Base-by-base conservation (phyloP, 2,329 filamentous ascomycete genomes). In the Penicillium sp. region DNA sequence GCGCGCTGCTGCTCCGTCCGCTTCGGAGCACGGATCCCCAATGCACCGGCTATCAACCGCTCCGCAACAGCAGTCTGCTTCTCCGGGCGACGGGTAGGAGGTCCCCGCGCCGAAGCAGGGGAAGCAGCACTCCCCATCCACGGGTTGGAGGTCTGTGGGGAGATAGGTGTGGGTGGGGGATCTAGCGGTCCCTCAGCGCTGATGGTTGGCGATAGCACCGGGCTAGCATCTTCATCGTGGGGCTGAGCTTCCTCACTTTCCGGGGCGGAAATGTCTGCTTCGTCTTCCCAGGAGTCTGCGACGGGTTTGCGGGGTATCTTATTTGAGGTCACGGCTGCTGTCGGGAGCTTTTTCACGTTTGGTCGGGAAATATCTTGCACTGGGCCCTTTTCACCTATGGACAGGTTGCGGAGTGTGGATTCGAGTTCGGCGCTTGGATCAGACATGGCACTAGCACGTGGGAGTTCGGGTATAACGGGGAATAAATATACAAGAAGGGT, bases 41-140 rank as follows among this genome's bases (percentile, higher is more conserved):
- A 78, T 0, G 90, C 92, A 4, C 89, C 90, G 0, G 91, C 92
- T 72, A 99, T 97, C 84, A 99, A 83, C 58, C 94, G 82, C 61
- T 89, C 85, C 6, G 94, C 94, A 40, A 96, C 91, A 0, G 92
- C 91, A 60, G 95, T 95, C 61, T 93, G 95, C 81, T 96, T 99
- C 77, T 96, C 93, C 0, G 92, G 93, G 40, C 90, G 79, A 15
- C 69, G 68, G 10, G 65, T 47, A 8, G 67, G 59, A 15, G 60
- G 50, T 35, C 25, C 62, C 51, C 55, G 61, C 49, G 56, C 63
- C 53, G 50, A 53, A 53, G 54, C 65, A 27, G 64, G 51, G 10
- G 68, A 60, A 27, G 49, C 23, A 40, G 57, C 23, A 9, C 57
- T 45, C 8, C 49, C 42, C 23, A 23, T 51, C 67, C 65, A 68